Evolutionary conservation across 2,329 filamentous ascomycete genomes (phyloP), one percentile per base, ranked within the genome.

Genomic region (Cladophialophora psammophila): DNA sequence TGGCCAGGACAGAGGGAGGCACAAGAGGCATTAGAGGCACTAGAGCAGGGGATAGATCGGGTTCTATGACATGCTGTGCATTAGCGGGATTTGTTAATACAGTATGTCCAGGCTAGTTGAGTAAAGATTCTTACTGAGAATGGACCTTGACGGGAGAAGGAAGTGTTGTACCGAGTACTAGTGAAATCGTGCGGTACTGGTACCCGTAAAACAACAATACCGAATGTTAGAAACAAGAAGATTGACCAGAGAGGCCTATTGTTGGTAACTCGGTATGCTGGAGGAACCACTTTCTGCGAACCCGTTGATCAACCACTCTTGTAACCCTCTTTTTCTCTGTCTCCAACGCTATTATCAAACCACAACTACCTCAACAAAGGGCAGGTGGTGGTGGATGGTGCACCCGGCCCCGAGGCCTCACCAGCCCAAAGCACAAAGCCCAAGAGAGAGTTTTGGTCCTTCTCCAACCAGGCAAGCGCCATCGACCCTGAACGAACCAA

Each of bases 61-160:
- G 18, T 54, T 42, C 13, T 20, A 61, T 61, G 59, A 61, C 59
- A 61, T 54, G 35, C 31, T n/a, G 20, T 61, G 59, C 48, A 54
- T 61, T 61, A 61, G 59, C 26, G 59, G 36, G 3, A 9, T 10
- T 26, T 9, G 9, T 52, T 10, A 26, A 26, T 26, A n/a, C n/a
- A n/a, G n/a, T n/a, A 26, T 26, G 26, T 26, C 2, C 26, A 26
- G 26, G 26, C 26, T 26, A 26, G 26, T 42, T 42, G 45, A 26
- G 20, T 18, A 26, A 50, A 50, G 45, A 31, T 50, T 50, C 45
- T 50, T 50, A 50, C 45, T 50, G 18, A 26, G 45, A 50, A 50
- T 10, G 45, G 20, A 10, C 10, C 20, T 50, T 50, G 13, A 13
- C 4, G 45, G 12, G 45, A 50, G 45, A 50, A 31, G 45, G 7